Conservation (phyloP, 2,329 filamentous ascomycete genomes). For the Onygenales sp. region DNA sequence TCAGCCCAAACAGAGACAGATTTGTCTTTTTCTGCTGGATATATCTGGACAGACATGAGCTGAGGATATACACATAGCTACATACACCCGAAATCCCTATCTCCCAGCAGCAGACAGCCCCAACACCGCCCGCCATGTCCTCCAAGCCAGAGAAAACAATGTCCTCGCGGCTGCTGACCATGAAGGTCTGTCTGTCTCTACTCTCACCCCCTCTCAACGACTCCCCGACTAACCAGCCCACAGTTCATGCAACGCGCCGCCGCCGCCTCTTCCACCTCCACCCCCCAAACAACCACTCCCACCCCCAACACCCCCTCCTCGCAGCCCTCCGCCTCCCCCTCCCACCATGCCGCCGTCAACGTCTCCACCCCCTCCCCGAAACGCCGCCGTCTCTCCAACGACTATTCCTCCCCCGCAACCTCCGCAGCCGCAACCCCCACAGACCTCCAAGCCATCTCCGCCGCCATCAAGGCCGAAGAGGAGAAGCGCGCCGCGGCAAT, state of each 20-base stretch:
- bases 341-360: slow-evolving; percentile 43
- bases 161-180: slow-evolving; percentile 80
- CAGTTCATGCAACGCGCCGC: slow-evolving; percentile 87
- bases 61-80: too few relatives aligned
- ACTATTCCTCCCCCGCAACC: slow-evolving; percentile 8
- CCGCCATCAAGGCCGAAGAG: slow-evolving; percentile 32
- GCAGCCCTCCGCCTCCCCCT: slow-evolving; percentile 27
- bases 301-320: slow-evolving; percentile 31
- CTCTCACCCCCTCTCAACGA: neutral
- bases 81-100: neutral
- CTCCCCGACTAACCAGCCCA: slow-evolving; percentile 6
- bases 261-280: slow-evolving; percentile 42
- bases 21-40: too few relatives aligned
- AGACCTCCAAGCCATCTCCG: slow-evolving; percentile 31
- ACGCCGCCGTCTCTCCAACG: slow-evolving; percentile 25
- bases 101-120: neutral
- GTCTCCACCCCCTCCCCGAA: slow-evolving; percentile 23
- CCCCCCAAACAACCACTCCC: slow-evolving; percentile 36
- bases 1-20: too few relatives aligned
- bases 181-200: slow-evolving; percentile 52
- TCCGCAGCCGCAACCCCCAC: slow-evolving; percentile 16
- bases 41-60: too few relatives aligned
- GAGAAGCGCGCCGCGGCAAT: slow-evolving; percentile 31
- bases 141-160: slow-evolving; percentile 56
- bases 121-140: slow-evolving; percentile 6